phyloP scores from a whole-genome alignment of 176 grass and related monocot species.

The Paspalum notatum region DNA sequence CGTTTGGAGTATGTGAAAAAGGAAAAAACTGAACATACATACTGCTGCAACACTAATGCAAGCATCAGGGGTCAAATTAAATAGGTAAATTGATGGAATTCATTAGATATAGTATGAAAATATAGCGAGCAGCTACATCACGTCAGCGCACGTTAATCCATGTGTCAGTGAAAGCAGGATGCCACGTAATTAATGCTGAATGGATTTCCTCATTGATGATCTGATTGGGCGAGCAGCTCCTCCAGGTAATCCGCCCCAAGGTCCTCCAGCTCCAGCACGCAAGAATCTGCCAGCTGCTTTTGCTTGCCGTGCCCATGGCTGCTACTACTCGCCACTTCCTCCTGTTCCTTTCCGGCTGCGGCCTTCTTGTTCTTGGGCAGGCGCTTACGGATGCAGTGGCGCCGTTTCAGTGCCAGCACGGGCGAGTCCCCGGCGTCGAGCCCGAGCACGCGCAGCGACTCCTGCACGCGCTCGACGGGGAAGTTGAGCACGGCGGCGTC shows the following conservation, averaged over 20 bases:
- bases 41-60: too few relatives aligned
- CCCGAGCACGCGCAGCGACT: conserved; percentile 47
- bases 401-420: conserved; percentile 52
- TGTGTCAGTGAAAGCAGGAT: neutral
- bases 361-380: conserved; percentile 39
- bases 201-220: conserved; percentile 6
- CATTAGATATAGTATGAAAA: too few relatives aligned
- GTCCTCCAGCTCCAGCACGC: conserved; percentile 64
- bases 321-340: neutral
- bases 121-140: too few relatives aligned
- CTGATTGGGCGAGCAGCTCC: conserved; percentile 34
- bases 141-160: neutral
- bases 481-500: conserved; percentile 64
- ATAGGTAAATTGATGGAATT: too few relatives aligned
- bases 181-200: neutral
- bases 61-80: too few relatives aligned
- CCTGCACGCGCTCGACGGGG: conserved; percentile 49
- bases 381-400: conserved; percentile 53
- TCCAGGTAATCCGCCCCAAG: conserved; percentile 58
- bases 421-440: conserved; percentile 34
- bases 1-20: too few relatives aligned
- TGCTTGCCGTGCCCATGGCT: neutral
- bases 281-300: neutral
- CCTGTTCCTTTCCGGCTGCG: neutral
- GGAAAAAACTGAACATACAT: too few relatives aligned